Conservation (phyloP, 2,329 filamentous ascomycete genomes). For the Botrytis paeoniae region DNA sequence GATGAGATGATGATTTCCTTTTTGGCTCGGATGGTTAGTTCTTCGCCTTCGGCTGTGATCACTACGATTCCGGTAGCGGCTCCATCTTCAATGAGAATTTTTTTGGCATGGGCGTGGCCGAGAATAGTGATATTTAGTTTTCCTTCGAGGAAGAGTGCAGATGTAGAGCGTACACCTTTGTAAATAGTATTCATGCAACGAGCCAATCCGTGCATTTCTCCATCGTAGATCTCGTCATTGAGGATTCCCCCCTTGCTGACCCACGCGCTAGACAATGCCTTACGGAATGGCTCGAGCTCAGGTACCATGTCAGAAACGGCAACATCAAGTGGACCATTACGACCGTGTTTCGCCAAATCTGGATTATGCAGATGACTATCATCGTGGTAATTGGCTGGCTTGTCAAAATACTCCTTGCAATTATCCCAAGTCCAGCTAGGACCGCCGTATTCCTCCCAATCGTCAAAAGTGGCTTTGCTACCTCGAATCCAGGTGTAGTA, state of each 20-base stretch:
- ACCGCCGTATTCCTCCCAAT: too few species aligned
- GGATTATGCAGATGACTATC: too few species aligned
- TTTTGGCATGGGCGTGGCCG: conserved; percentile 48
- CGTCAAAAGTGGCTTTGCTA: too few species aligned
- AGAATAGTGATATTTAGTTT: conserved; percentile 56
- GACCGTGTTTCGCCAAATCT: too few species aligned
- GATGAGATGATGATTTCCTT: conserved; percentile 37
- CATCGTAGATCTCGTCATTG: conserved; percentile 55
- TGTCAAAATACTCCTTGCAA: too few species aligned
- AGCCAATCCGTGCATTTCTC: conserved; percentile 52
- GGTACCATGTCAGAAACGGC: too few species aligned
- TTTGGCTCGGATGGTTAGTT: conserved; percentile 39
- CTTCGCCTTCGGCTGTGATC: conserved; percentile 39
- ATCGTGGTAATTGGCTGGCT: too few species aligned
- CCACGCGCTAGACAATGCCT: conserved; percentile 52
- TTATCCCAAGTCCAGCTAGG: too few species aligned
- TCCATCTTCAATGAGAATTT: conserved; percentile 50
- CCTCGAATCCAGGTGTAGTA: too few species aligned
- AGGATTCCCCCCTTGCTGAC: conserved; percentile 42
- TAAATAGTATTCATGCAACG: conserved; percentile 56
- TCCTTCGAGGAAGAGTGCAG: conserved; percentile 49
- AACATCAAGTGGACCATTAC: too few species aligned
- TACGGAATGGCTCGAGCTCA: conserved; percentile 51
- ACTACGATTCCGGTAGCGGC: conserved; percentile 48
- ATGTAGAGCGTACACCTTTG: conserved; percentile 52